phyloP scores from a whole-genome alignment of 73 alveolate genomes.

The Paramecium bursaria region DNA sequence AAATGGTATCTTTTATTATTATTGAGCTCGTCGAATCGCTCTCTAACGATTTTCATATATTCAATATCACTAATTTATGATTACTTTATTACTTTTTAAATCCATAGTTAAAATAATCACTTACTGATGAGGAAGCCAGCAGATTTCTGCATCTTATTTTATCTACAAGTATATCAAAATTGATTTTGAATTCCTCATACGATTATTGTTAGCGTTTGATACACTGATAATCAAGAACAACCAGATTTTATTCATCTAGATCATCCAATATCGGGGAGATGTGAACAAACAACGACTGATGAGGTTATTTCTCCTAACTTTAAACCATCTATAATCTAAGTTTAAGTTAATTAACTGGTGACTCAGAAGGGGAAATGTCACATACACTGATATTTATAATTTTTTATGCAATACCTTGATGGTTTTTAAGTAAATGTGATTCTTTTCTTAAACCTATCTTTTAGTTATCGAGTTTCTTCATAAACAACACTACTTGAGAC shows the following conservation, averaged over 20 bases:
- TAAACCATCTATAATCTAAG: no score
- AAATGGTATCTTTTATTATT: background rate
- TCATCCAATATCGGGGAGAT: slow-evolving; percentile 24
- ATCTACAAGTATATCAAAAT: slow-evolving; percentile 29
- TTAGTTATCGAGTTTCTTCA: no score
- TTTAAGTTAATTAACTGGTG: slow-evolving; percentile 24
- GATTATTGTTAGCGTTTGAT: slow-evolving; percentile 36
- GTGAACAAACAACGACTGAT: background rate
- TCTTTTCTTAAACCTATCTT: slow-evolving; percentile 16
- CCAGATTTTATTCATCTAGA: slow-evolving; percentile 26
- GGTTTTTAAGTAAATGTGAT: background rate
- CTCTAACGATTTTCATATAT: slow-evolving; percentile 1
- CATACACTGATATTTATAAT: background rate
- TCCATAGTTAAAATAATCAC: slow-evolving; percentile 12
- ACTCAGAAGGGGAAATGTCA: background rate
- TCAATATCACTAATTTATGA: slow-evolving; percentile 13
- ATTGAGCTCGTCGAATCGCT: background rate
- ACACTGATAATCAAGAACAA: slow-evolving; percentile 31
- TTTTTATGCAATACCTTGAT: background rate
- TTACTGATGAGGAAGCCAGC: slow-evolving; percentile 1
- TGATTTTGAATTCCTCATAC: slow-evolving; percentile 46
- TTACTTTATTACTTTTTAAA: background rate
- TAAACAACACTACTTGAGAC: slow-evolving; percentile 25
- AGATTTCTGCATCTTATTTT: slow-evolving; percentile 12
- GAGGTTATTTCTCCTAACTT: background rate